Evolutionary conservation across 768 basidiomycete genomes (phyloP).

Genomic region (Serendipita sp.): DNA sequence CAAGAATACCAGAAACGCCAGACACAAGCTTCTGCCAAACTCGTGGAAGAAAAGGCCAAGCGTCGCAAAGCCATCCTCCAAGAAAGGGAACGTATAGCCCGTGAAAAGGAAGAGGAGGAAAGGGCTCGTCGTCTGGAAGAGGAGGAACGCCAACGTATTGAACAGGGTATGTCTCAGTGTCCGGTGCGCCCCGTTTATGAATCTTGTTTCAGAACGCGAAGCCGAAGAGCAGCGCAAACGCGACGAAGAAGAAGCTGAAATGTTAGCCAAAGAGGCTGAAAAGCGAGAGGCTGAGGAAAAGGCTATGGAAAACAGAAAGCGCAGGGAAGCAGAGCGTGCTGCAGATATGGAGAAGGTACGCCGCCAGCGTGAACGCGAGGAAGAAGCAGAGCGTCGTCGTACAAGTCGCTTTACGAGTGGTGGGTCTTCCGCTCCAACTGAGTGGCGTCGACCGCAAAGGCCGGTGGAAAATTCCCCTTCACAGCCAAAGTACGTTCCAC

Average conservation of each 20-base stretch:
- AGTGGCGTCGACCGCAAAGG: neutral
- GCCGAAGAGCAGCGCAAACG: conserved; percentile 37
- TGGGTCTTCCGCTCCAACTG: neutral
- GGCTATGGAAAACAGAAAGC: conserved; percentile 30
- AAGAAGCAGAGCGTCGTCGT: conserved; percentile 20
- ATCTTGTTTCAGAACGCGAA: conserved; percentile 12
- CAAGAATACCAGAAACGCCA: conserved; percentile 49
- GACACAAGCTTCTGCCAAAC: conserved; percentile 45
- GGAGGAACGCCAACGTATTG: conserved; percentile 25
- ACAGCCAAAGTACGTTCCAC: neutral
- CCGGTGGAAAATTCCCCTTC: neutral
- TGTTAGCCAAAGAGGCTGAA: conserved; percentile 33
- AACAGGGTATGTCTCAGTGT: conserved; percentile 32
- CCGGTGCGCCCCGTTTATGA: neutral
- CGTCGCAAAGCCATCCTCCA: conserved; percentile 40
- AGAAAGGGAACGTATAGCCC: conserved; percentile 41
- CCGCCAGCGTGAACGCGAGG: conserved; percentile 22
- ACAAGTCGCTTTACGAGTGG: conserved; percentile 10
- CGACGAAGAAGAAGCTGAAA: conserved; percentile 35
- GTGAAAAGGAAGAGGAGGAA: conserved; percentile 27
- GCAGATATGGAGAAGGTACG: conserved; percentile 15
- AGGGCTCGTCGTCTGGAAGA: conserved; percentile 21
- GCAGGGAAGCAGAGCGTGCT: conserved; percentile 36
- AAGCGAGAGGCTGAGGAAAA: conserved; percentile 52
- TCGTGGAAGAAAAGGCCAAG: conserved; percentile 74